These are phyloP conservation scores for sunflower (Helianthus annuus) DNA, from an alignment of 129 eudicot species.

Conservation along the genomic window DNA sequence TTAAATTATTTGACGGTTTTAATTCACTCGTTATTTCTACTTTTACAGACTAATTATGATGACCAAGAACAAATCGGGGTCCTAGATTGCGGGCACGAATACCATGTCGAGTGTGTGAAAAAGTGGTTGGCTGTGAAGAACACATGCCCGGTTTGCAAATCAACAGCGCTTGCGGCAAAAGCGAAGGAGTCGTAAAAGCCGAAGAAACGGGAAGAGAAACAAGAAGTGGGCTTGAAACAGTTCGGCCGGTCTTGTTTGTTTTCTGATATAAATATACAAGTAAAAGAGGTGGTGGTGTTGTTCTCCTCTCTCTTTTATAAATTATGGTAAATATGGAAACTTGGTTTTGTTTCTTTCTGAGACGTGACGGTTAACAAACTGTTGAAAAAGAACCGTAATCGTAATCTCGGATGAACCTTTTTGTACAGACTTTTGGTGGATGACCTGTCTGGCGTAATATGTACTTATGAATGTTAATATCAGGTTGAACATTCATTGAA, in stretches of 20 bases:
- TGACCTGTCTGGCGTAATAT: constrained; percentile 36
- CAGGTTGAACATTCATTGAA: constrained; percentile 43
- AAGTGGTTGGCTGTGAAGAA: constrained; percentile 86
- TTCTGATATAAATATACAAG: constrained; percentile 29
- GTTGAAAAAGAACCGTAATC: constrained; percentile 37
- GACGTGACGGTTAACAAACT: constrained; percentile 37
- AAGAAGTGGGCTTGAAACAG: constrained; percentile 22
- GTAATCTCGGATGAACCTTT: constrained; percentile 34
- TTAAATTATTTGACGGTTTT: neutral
- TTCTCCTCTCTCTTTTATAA: constrained; percentile 26
- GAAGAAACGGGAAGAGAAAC: constrained; percentile 25
- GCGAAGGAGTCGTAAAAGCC: constrained; percentile 25
- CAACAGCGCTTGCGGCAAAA: constrained; percentile 57
- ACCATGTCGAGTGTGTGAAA: constrained; percentile 80
- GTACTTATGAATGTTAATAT: constrained; percentile 48
- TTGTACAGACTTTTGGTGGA: constrained; percentile 61
- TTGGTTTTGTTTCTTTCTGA: constrained; percentile 32
- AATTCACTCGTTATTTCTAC: neutral
- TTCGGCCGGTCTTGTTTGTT: constrained; percentile 16
- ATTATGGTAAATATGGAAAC: constrained; percentile 47
- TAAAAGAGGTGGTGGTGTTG: constrained; percentile 19
- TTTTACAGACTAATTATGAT: constrained; percentile 63
- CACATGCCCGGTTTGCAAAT: constrained; percentile 89
- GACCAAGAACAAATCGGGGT: constrained; percentile 57
- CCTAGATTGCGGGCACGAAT: constrained; percentile 89